Evolutionary conservation across 1,284 basidiomycete genomes (phyloP).

Genomic region (Apiotrichum brassicae): DNA sequence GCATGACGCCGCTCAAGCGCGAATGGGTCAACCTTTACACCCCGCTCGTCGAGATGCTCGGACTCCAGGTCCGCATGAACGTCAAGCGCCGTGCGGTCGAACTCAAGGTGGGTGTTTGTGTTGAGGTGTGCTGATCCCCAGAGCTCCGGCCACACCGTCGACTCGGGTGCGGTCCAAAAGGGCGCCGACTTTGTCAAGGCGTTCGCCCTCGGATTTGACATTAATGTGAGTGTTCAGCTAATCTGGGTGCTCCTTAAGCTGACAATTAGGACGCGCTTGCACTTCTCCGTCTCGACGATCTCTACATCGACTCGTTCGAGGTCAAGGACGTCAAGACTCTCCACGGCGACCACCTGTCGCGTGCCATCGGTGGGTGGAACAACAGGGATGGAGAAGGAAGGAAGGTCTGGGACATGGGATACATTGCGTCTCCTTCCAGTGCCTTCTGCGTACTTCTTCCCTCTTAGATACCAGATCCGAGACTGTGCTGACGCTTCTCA

Average conservation of each 20-base stretch:
- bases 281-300: slow-evolving; percentile 86
- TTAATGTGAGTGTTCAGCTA: slow-evolving; percentile 58
- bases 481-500: slow-evolving; percentile 34
- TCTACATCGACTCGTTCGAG: slow-evolving; percentile 97
- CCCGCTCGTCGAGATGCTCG: slow-evolving; percentile 88
- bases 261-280: slow-evolving; percentile 79
- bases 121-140: slow-evolving; percentile 37
- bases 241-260: not conserved
- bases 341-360: slow-evolving; percentile 90
- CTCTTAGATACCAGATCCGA: no score
- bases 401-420: no score
- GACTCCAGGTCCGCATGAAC: slow-evolving; percentile 95
- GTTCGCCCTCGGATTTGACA: slow-evolving; percentile 87
- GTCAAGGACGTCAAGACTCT: slow-evolving; percentile 99
- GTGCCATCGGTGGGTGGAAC: slow-evolving; percentile 71
- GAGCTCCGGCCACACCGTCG: slow-evolving; percentile 93
- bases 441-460: no score
- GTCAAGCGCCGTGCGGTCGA: slow-evolving; percentile 81
- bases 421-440: no score
- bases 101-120: slow-evolving; percentile 61
- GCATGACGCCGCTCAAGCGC: slow-evolving; percentile 94
- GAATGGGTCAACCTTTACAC: slow-evolving; percentile 98
- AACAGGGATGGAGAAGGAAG: not conserved
- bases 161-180: slow-evolving; percentile 85
- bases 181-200: slow-evolving; percentile 98